Evolutionary conservation across 208 protist genomes (phyloP), one percentile per base, ranked within the genome.

Genomic region (Leptomonas pyrrhocoris): DNA sequence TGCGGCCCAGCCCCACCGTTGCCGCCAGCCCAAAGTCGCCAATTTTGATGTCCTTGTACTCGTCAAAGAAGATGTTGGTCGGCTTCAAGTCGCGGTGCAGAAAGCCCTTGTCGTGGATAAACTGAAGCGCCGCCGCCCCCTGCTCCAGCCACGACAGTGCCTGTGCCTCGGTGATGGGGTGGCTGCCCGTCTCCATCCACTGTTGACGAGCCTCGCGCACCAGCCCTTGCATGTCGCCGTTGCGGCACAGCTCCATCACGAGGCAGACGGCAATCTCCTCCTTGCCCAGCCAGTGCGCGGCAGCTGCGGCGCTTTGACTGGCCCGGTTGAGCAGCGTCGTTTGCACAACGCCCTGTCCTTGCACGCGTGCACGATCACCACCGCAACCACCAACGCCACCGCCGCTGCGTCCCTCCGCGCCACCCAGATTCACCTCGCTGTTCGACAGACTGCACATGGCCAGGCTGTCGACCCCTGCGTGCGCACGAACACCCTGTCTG

Each of bases 61-160:
- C 75, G 53, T 92, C 90, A 68, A 97, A 93, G 62, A 97, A 96
- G 31, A 97, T 90, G 69, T 97, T 97, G 19, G 87, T 94, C 8
- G 94, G 92, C 73, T 97, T 97, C 56, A 97, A 38, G 55, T 97
- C 94, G 43, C 94, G 85, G 70, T 97, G 92, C 21, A 95, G 45
- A 61, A 93, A 95, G 13, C 89, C 92, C 53, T 90, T 84, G 0
- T 77, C 74, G 64, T 97, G 92, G 62, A 97, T 94, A 59, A 89
- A 95, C 49, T 88, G 55, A 23, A 97, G 80, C 21, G 92, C 90
- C 0, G 70, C 71, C 36, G 81, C 79, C 28, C 81, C 89, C 79
- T 97, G 92, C 61, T 83, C 74, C 54, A 94, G 89, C 90, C 92
- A 97, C 28, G 74, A 74, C 30, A 92, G 74, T 21, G 91, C 77